These are phyloP conservation scores for Cyberlindnera suaveolens DNA, from an alignment of 805 yeast species.

Conservation along the genomic window DNA sequence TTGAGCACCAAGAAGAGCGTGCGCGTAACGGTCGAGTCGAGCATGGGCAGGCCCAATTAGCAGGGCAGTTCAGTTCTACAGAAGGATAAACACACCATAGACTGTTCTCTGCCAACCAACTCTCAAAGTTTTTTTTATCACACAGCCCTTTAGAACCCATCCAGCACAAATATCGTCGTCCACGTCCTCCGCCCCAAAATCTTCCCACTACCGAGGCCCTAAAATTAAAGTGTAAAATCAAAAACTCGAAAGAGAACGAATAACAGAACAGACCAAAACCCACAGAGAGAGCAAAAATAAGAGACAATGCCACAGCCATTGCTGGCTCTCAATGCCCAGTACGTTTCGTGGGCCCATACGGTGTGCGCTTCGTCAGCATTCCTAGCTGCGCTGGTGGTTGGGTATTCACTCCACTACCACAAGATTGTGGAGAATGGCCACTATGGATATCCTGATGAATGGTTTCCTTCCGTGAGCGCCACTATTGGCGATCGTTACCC, in stretches of 20 bases:
- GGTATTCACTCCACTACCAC: slow-evolving; percentile 71
- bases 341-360: slow-evolving; percentile 68
- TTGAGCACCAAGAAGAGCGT: too few species aligned
- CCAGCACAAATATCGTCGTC: too few species aligned
- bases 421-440: slow-evolving; percentile 85
- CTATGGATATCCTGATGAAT: slow-evolving; percentile 92
- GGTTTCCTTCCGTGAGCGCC: slow-evolving; percentile 98
- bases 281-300: slow-evolving; percentile 8
- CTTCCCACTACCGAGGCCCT: too few species aligned
- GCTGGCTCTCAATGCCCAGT: slow-evolving; percentile 49
- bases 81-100: too few species aligned
- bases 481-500: slow-evolving; percentile 97
- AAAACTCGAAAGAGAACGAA: background rate
- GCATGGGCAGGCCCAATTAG: too few species aligned
- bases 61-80: too few species aligned
- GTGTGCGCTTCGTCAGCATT: slow-evolving; percentile 71
- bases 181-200: too few species aligned
- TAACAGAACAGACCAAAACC: background rate
- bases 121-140: too few species aligned
- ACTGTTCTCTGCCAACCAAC: too few species aligned
- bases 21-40: too few species aligned
- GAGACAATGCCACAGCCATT: slow-evolving; percentile 8
- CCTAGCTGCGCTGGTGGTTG: slow-evolving; percentile 65
- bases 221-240: too few species aligned
- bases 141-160: too few species aligned